Base-by-base conservation (phyloP, 2,329 filamentous ascomycete species). In the Colletotrichum spinosum region DNA sequence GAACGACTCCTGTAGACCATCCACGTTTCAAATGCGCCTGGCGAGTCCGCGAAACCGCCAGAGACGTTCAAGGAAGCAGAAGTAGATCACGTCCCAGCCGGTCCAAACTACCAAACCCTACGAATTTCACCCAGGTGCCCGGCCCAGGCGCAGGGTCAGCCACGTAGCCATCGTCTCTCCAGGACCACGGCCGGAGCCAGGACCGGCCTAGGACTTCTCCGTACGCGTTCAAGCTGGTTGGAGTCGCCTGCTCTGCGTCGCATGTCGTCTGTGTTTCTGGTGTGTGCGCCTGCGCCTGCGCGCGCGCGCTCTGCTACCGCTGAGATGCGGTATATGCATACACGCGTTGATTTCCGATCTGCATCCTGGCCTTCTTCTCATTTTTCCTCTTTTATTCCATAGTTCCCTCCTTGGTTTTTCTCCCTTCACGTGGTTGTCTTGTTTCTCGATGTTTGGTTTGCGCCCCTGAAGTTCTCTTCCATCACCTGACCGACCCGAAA, bases 71-170 rank as follows among this genome's bases (percentile, higher is more conserved):
- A 60, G 57, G 62, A 45, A 68, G 60, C 64, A 65, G 53, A 59
- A 62, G 64, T 65, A 53, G 64, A 67, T 61, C 64, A 67, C 61
- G 72, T 73, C 72, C 75, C 73, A 74, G 71, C 70, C 69, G 51
- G 57, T 66, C 63, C 66, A 70, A 67, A 67, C 60, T 67, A 54
- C 64, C 59, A 65, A 65, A 69, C 66, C 65, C 63, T 37, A 37
- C 38, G 38, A 41, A 67, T 67, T 65, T 67, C 64, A 67, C 49
- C 51, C 63, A 58, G 25, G 63, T 54, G 58, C 63, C 58, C 63
- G 53, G 63, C 48, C 58, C 58, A 63, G 63, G 52, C 57, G 58
- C 63, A 62, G 49, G 63, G 58, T 49, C 58, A 63, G 44, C 44
- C n/a, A 9, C 9, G 38, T 13, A 13, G 9, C 38, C 38, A 41